Percentiles rank a stretch among this genome's conserved stretches.
phyloP scores from a whole-genome alignment of 495 filamentous ascomycete species.

The Penicillium longicatenatum region DNA sequence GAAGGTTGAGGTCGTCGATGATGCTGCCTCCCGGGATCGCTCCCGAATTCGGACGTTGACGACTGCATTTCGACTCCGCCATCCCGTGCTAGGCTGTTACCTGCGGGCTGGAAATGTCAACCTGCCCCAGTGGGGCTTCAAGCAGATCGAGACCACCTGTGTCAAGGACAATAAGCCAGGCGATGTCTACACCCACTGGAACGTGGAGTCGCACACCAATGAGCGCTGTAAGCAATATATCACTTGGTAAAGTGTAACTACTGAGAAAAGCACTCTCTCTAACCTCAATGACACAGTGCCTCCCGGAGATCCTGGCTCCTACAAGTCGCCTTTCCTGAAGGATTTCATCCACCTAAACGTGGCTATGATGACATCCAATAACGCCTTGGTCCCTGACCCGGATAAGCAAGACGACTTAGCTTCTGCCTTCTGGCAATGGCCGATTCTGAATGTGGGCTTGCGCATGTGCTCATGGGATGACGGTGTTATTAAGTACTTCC shows the following conservation, averaged over 20 bases:
- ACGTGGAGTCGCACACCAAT: conserved; percentile 93
- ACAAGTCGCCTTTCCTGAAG: conserved; percentile 93
- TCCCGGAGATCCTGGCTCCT: conserved; percentile 84
- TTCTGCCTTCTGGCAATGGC: conserved; percentile 98
- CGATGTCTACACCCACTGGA: conserved; percentile 98
- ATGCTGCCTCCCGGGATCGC: conserved; percentile 82
- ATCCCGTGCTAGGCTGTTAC: conserved; percentile 85
- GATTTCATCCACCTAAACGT: conserved; percentile 98
- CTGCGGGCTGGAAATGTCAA: conserved; percentile 95
- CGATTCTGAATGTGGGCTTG: conserved; percentile 88
- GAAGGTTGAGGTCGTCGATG: conserved; percentile 87
- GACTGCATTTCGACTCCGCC: conserved; percentile 86
- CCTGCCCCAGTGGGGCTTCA: conserved; percentile 98
- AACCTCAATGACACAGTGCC: conserved; percentile 61
- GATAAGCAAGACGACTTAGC: conserved; percentile 99
- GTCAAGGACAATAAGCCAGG: conserved; percentile 88
- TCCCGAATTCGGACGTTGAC: conserved; percentile 90
- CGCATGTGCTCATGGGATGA: conserved; percentile 99
- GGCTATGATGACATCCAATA: conserved; percentile 99
- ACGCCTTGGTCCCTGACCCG: conserved; percentile 94
- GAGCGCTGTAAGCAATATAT: conserved; percentile 76
- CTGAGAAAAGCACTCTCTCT: conserved; percentile 5
- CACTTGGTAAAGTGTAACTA: background rate
- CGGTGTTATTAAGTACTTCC: conserved; percentile 93
- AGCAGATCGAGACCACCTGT: conserved; percentile 98